phyloP scores from a whole-genome alignment of 2,329 filamentous ascomycete species.

The Mycosphaerelloides madeirae region DNA sequence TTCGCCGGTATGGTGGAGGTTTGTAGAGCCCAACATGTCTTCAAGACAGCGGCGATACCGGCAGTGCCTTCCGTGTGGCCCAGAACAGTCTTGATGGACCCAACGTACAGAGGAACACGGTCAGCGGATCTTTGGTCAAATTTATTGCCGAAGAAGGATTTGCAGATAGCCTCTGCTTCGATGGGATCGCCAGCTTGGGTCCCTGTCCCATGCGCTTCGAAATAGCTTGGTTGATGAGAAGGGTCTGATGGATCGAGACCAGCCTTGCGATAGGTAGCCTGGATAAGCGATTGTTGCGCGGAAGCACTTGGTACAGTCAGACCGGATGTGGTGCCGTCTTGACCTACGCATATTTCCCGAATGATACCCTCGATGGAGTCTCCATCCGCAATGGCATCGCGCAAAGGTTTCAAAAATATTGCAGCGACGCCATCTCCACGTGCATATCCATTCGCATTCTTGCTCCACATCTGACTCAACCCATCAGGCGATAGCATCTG shows the following conservation, averaged over 20 bases:
- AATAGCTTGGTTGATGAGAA: conserved; percentile 6
- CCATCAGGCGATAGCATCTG: neutral
- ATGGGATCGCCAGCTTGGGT: conserved; percentile 19
- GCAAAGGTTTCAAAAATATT: conserved; percentile 49
- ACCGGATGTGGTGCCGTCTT: conserved; percentile 30
- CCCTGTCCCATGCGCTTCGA: conserved; percentile 25
- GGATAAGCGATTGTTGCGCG: conserved; percentile 35
- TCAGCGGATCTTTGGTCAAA: too few species aligned
- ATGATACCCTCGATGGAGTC: conserved; percentile 10
- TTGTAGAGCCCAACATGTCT: conserved; percentile 25
- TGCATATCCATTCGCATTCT: conserved; percentile 46
- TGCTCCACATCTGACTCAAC: conserved; percentile 2
- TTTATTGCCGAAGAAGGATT: too few species aligned
- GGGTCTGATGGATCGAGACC: conserved; percentile 15
- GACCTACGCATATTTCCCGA: conserved; percentile 2
- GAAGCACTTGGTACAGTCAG: conserved; percentile 35
- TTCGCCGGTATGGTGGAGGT: conserved; percentile 25
- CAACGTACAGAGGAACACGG: conserved; percentile 18
- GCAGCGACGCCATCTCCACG: conserved; percentile 50
- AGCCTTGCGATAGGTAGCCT: conserved; percentile 32
- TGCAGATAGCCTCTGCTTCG: conserved; percentile 20
- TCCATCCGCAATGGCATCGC: conserved; percentile 33
- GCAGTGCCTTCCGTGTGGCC: conserved; percentile 24
- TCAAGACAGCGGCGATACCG: conserved; percentile 27
- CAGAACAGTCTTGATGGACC: conserved; percentile 27